phyloP scores from a whole-genome alignment of 2,329 filamentous ascomycete genomes.

The Claviceps quebecensis region DNA sequence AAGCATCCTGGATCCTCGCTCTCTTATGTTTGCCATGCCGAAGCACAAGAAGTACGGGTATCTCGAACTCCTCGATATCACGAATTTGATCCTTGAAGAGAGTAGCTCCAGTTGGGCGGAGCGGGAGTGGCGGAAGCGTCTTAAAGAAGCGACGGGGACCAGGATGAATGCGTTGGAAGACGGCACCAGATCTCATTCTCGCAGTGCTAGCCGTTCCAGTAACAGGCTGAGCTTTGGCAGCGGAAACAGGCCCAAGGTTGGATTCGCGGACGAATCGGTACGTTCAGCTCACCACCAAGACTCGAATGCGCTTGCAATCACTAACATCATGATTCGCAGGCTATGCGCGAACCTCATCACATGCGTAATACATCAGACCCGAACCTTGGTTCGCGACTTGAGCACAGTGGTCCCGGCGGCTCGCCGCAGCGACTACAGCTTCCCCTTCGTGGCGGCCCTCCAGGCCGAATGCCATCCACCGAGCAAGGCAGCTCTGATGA shows the following conservation, averaged over 20 bases:
- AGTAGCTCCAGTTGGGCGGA: slow-evolving; percentile 71
- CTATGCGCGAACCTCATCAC: slow-evolving; percentile 22
- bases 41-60: slow-evolving; percentile 80
- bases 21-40: slow-evolving; percentile 97
- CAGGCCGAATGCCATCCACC: slow-evolving; percentile 31
- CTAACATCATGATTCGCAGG: slow-evolving; percentile 16
- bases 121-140: slow-evolving; percentile 71
- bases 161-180: slow-evolving; percentile 56
- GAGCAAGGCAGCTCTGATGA: slow-evolving; percentile 45
- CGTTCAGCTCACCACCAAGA: neutral
- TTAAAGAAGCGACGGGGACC: slow-evolving; percentile 77
- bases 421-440: slow-evolving; percentile 22
- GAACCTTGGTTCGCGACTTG: slow-evolving; percentile 15
- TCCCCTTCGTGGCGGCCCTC: slow-evolving; percentile 25
- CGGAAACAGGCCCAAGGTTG: slow-evolving; percentile 32
- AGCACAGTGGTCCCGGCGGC: slow-evolving; percentile 13
- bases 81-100: slow-evolving; percentile 61
- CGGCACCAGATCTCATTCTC: slow-evolving; percentile 28
- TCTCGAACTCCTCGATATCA: slow-evolving; percentile 76
- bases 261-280: slow-evolving; percentile 39
- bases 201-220: slow-evolving; percentile 44
- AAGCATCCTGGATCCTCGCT: slow-evolving; percentile 72
- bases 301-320: neutral
- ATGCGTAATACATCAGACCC: slow-evolving; percentile 35
- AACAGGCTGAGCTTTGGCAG: slow-evolving; percentile 38